phyloP scores from a whole-genome alignment of 768 basidiomycete species.

The Botryobasidium botryosum region DNA sequence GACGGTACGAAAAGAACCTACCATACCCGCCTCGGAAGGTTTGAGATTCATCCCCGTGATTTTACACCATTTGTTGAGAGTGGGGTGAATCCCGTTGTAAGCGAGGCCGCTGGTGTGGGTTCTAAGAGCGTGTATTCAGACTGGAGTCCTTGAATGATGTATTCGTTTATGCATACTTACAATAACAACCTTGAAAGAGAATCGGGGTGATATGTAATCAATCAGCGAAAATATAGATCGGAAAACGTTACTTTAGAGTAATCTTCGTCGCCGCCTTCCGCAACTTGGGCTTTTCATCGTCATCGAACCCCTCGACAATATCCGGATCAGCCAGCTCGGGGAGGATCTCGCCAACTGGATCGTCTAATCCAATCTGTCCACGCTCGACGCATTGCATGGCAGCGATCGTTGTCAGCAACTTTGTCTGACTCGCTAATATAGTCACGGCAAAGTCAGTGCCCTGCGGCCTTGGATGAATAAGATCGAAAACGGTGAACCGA shows the following conservation, averaged over 20 bases:
- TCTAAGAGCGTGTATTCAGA: no score
- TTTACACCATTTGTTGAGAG: background rate
- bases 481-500: no score
- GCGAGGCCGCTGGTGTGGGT: background rate
- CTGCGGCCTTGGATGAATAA: no score
- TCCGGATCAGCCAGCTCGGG: no score
- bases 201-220: background rate
- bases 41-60: background rate
- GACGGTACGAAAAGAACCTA: no score
- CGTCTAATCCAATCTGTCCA: background rate
- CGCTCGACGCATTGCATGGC: no score
- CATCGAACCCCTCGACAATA: background rate
- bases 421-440: slow-evolving; percentile 1
- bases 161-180: no score
- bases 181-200: no score
- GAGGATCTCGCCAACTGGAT: background rate
- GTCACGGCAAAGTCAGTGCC: no score
- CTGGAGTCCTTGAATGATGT: no score
- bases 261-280: background rate
- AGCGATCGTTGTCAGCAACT: no score
- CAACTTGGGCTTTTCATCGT: background rate
- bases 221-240: background rate
- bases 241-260: background rate
- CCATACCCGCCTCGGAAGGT: no score
- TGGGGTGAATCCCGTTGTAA: background rate